A percentile compares a stretch with the other conserved stretches of the same genome.
phyloP scores from a whole-genome alignment of 441 rosid species.

The Syzygium syzygioides region DNA sequence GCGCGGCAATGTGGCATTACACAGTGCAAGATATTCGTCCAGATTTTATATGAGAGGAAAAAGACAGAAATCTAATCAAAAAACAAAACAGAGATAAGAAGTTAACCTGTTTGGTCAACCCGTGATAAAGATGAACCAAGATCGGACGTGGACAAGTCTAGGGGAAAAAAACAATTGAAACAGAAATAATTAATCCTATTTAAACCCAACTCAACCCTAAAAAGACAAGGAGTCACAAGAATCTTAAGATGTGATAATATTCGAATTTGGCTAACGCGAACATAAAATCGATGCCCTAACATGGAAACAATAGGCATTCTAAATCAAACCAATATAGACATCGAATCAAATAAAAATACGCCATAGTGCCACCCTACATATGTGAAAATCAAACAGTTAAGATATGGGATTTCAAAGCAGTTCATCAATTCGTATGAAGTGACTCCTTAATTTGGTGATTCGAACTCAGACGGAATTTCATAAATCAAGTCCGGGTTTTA shows the following conservation, averaged over 20 bases:
- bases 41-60: too few species aligned
- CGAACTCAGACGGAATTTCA: not conserved
- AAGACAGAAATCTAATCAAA: not conserved
- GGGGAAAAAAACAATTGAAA: too few species aligned
- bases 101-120: not conserved
- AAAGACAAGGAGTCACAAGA: too few species aligned
- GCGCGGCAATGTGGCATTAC: not conserved
- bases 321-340: not conserved
- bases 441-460: not conserved
- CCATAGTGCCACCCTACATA: not conserved
- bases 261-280: too few species aligned
- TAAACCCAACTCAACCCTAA: too few species aligned
- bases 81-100: not conserved
- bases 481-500: not conserved
- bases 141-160: not conserved
- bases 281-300: not conserved
- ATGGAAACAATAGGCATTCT: too few species aligned
- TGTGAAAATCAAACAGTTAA: too few species aligned
- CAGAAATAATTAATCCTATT: too few species aligned
- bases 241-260: too few species aligned
- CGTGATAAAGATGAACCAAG: not conserved
- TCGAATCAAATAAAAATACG: not conserved
- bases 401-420: not conserved
- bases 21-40: not conserved
- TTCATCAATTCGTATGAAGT: not conserved